Percentiles rank a stretch among this genome's conserved stretches.
Evolutionary conservation across 352 stramenopile genomes (phyloP).

Genomic region (Pythium aristosporum): DNA sequence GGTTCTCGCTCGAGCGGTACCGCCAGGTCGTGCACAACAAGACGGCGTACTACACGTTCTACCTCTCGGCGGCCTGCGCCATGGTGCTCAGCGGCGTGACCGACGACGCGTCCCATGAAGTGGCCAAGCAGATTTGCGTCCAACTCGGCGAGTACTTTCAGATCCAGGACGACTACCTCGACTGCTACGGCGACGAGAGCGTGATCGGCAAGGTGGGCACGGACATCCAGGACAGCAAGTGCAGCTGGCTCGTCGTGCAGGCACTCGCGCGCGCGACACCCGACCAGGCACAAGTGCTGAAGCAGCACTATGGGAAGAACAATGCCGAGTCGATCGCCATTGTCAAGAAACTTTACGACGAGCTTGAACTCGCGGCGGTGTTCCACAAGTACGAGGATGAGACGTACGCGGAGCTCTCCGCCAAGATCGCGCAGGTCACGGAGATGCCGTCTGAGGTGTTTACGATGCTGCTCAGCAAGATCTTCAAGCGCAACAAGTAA

Average conservation of each 20-base stretch:
- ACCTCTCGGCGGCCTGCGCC: constrained; percentile 93
- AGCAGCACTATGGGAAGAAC: constrained; percentile 93
- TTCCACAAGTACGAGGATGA: constrained; percentile 95
- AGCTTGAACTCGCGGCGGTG: constrained; percentile 85
- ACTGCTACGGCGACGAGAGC: constrained; percentile 95
- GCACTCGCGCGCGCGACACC: constrained; percentile 75
- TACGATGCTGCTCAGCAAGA: constrained; percentile 93
- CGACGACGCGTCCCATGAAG: constrained; percentile 67
- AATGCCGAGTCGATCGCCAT: constrained; percentile 70
- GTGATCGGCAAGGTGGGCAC: constrained; percentile 96
- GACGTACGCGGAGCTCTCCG: constrained; percentile 81
- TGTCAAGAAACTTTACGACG: constrained; percentile 94
- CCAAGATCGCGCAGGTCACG: constrained; percentile 77
- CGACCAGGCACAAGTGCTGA: constrained; percentile 79
- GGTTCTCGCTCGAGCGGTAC: constrained; percentile 94
- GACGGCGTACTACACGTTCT: constrained; percentile 99
- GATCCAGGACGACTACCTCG: constrained; percentile 99
- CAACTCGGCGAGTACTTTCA: constrained; percentile 99
- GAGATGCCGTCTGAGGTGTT: constrained; percentile 92
- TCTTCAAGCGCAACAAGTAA: constrained; percentile 97
- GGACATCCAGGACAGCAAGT: constrained; percentile 99
- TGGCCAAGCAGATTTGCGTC: constrained; percentile 94
- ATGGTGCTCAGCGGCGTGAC: constrained; percentile 89
- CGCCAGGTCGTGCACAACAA: constrained; percentile 98
- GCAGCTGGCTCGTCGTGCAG: constrained; percentile 97